Base-by-base conservation (phyloP, 1,284 basidiomycete species). In the Golubevia pallescens region DNA sequence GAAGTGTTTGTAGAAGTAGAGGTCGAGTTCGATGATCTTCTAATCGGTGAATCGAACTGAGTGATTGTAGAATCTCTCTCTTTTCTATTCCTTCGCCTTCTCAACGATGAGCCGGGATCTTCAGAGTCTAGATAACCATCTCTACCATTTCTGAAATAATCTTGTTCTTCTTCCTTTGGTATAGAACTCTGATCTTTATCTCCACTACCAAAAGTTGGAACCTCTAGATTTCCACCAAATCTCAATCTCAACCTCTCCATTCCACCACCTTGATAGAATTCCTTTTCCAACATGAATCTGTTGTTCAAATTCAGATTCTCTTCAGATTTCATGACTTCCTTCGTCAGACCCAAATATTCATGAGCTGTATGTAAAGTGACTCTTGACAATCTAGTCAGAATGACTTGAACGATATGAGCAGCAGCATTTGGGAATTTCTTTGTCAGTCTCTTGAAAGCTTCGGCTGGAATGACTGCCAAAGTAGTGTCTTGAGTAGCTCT, bases 361-460 rank as follows among this genome's bases (percentile, higher is more conserved):
- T 85, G 82, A 14, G 82, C 82, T 1, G 81, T 85, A 69, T 82
- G 82, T 60, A 85, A 81, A 1, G 82, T 85, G 54, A 85, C 82
- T n/a, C 82, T 75, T 38, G 81, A 77, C 3, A 85, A 75, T 23
- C 82, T 76, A 2, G 82, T 76, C 1, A 85, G 80, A 58, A 85
- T 85, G 58, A 85, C 82, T 58, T 84, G 81, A 14, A 85, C 80
- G 57, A 85, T 85, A 69, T 85, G 81, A 4, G 82, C 79, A 3
- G 79, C 80, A 14, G 81, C 77, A 32, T 80, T 81, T 3, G 82
- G 82, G 56, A 76, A 85, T 64, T 78, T 81, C 55, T 80, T 80
- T 34, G 82, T 85, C 38, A 85, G 74, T 42, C 81, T 70, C 67
- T 78, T 81, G 80, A 85, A 85, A 8, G 81, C 82, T 42, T 82